A percentile compares a stretch with the other conserved stretches of the same genome.
Evolutionary conservation across 2,329 filamentous ascomycete species (phyloP).

Genomic region (Alternaria atra): DNA sequence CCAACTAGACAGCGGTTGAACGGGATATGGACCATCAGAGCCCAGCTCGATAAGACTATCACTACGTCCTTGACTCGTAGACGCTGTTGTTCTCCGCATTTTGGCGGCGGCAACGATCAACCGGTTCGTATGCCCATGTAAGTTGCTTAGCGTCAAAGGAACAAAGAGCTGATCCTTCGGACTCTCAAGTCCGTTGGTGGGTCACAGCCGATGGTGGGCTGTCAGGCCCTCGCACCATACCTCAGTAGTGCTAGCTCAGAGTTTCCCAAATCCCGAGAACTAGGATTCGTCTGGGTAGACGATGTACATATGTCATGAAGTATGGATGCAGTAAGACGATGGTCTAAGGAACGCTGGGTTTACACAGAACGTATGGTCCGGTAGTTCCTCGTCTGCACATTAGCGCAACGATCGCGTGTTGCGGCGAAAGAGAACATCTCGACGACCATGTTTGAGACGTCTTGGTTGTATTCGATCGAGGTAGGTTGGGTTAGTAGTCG

Average conservation of each 20-base stretch:
- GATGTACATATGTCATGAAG: background rate
- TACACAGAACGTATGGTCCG: background rate
- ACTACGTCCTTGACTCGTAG: background rate
- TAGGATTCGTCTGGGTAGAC: background rate
- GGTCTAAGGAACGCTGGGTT: background rate
- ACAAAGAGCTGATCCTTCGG: conserved; percentile 5
- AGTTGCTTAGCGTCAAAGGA: background rate
- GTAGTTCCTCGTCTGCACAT: background rate
- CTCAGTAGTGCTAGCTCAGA: background rate
- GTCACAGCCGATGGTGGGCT: conserved; percentile 2
- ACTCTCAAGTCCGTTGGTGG: conserved; percentile 11
- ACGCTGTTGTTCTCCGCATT: background rate
- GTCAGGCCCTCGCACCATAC: background rate
- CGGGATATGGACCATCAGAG: background rate
- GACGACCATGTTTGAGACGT: background rate
- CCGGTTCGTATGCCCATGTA: conserved; percentile 2
- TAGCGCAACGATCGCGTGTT: too few relatives aligned
- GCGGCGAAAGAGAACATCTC: too few relatives aligned
- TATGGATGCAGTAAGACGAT: background rate
- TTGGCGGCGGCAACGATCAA: conserved; percentile 4
- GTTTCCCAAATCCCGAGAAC: background rate
- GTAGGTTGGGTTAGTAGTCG: background rate
- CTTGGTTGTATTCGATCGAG: background rate
- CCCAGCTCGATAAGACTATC: conserved; percentile 12
- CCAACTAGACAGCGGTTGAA: background rate